Base-by-base conservation (phyloP, 2,329 filamentous ascomycete species). In the Biscogniauxia sp. region DNA sequence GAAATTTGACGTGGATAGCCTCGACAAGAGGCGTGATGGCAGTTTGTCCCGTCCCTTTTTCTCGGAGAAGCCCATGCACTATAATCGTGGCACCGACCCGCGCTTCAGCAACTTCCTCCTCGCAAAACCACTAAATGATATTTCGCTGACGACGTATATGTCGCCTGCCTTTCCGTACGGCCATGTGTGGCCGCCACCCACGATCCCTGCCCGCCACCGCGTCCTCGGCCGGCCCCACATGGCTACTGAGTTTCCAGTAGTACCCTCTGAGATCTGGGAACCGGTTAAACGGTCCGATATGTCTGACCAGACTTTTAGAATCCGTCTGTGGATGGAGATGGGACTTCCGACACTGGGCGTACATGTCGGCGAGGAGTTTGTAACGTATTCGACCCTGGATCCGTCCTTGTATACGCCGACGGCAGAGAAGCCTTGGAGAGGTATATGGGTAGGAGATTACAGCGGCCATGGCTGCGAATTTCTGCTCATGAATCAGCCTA, bases 401-500 rank as follows among this genome's bases (percentile, higher is more conserved):
- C 84, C 87, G 2, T 78, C 78, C 2, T 76, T 89, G n/a, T 97
- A 96, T 72, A 95, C 87, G 0, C 92, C 94, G 0, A 96, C 93
- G 0, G 73, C 78, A 9, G 82, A 88, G 58, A 94, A 93, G 72
- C 93, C 93, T 0, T 97, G 88, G 80, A 87, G 92, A 64, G 94
- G 94, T 0, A 92, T 99, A 28, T 98, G 92, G 90, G 89, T 93
- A 17, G 93, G 93, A 0, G 93, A 97, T 73, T 97, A 97, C 70
- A 89, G 87, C 25, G 87, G 86, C 0, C 93, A 98, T 69, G 93
- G 93, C 0, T 93, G 90, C 73, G 94, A 98, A 74, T 97, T 97
- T 59, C 72, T 98, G 4, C 79, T 96, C 13, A 79, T 98, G 53
- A 80, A 92, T 67, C 95, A 99, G 70, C 87, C 87, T 0, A 87